These are phyloP conservation scores for Phyllosticta citriasiana DNA, from an alignment of 2,329 filamentous ascomycete genomes.

Conservation along the genomic window DNA sequence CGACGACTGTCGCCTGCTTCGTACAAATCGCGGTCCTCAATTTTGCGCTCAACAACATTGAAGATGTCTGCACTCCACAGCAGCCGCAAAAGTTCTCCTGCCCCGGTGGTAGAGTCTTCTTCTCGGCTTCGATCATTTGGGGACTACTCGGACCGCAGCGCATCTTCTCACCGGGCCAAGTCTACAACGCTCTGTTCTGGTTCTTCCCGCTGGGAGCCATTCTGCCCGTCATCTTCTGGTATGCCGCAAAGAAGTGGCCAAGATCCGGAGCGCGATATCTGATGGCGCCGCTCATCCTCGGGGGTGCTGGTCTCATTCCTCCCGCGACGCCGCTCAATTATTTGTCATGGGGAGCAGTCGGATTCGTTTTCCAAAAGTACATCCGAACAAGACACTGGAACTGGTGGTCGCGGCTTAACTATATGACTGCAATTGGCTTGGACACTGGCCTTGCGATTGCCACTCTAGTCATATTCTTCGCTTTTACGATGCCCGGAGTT, in stretches of 20 bases:
- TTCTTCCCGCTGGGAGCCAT: slow-evolving; percentile 61
- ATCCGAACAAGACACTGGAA: slow-evolving; percentile 55
- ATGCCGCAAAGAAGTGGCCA: slow-evolving; percentile 52
- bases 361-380: slow-evolving; percentile 58
- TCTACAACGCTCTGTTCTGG: slow-evolving; percentile 56
- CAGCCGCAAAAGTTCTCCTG: slow-evolving; percentile 39
- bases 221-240: slow-evolving; percentile 47
- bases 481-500: slow-evolving; percentile 48
- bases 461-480: slow-evolving; percentile 61
- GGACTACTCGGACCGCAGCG: slow-evolving; percentile 61
- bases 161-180: slow-evolving; percentile 54
- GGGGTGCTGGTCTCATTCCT: slow-evolving; percentile 32
- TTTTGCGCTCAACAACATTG: slow-evolving; percentile 45
- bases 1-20: slow-evolving; percentile 56
- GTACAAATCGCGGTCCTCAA: slow-evolving; percentile 58
- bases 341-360: slow-evolving; percentile 58
- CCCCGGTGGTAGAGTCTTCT: slow-evolving; percentile 51
- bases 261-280: slow-evolving; percentile 51
- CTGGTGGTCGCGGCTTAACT: slow-evolving; percentile 73
- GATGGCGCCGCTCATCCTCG: slow-evolving; percentile 46
- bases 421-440: slow-evolving; percentile 60
- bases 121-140: slow-evolving; percentile 52
- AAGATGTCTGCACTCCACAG: slow-evolving; percentile 48
- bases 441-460: slow-evolving; percentile 58
- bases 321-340: slow-evolving; percentile 64